Evolutionary conservation across 441 rosid genomes (phyloP), one percentile per base, ranked within the genome.

Genomic region (Populus hybrid): DNA sequence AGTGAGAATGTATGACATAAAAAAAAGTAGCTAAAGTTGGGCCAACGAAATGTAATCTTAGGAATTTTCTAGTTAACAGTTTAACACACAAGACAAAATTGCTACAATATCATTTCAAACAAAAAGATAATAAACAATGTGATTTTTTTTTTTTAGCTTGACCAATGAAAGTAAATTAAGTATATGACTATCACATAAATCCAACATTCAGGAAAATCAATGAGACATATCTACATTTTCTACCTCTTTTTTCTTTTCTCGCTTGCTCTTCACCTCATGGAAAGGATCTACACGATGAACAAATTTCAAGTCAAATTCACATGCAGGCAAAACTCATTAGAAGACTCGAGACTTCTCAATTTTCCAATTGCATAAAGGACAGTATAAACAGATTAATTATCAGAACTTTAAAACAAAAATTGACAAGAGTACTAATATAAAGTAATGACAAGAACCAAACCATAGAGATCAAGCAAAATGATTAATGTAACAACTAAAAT

Each of bases 191-290:
- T 38, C 46, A 38, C 46, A 69, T 36, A 71, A 35, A 57, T 28
- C 64, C 50, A 35, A 63, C 16, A 57, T 69, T 20, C 32, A n/a
- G 74, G 21, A 74, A 21, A 4, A 10, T 9, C 36, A 16, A 28
- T 14, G 65, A 42, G 10, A 69, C 23, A 71, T 40, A 40, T 40
- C 14, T 40, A 40, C 50, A 40, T 40, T 40, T 40, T 40, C 14
- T 71, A 93, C 98, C 98, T 93, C 98, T 81, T 94, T 96, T 85
- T 92, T 90, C 90, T 92, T 96, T 70, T 94, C 99, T 74, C 97
- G 88, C 79, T 94, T 96, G 89, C 98, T 94, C 93, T 92, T 96
- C 84, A 96, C 99, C 88, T 96, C 98, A 26, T 75, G 98, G 84
- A 96, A 96, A 78, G 99, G 95, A 90, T 96, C 99, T 96, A 85